Evolutionary conservation across 2,329 filamentous ascomycete species (phyloP).

Genomic region (Tothia fuscella): DNA sequence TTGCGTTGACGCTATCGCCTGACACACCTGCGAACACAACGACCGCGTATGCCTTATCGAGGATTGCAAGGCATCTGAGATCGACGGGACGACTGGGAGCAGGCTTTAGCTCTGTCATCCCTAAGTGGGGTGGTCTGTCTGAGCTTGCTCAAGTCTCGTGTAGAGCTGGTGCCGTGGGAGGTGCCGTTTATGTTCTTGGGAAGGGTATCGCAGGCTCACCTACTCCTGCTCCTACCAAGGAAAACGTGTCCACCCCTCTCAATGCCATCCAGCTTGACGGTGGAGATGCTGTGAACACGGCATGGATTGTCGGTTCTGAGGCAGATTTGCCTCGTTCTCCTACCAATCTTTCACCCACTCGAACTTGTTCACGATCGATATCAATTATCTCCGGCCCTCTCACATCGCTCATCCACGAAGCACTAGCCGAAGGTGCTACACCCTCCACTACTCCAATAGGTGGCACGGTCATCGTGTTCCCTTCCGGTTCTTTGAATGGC

Average conservation of each 20-base stretch:
- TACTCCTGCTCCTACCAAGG: too few species aligned
- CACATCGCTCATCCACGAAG: slow-evolving; percentile 54
- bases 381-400: slow-evolving; percentile 58
- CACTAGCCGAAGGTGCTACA: slow-evolving; percentile 61
- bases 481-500: slow-evolving; percentile 41
- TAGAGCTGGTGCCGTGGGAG: slow-evolving; percentile 80
- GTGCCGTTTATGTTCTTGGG: slow-evolving; percentile 77
- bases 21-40: slow-evolving; percentile 41
- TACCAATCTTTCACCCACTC: not conserved
- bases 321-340: slow-evolving; percentile 20
- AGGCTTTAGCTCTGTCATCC: slow-evolving; percentile 78
- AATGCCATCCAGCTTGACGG: not conserved
- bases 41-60: slow-evolving; percentile 57
- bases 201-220: too few species aligned
- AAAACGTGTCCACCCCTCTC: too few species aligned
- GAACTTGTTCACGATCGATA: slow-evolving; percentile 43
- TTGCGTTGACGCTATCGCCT: slow-evolving; percentile 65
- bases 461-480: slow-evolving; percentile 58
- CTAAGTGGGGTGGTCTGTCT: slow-evolving; percentile 84
- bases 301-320: slow-evolving; percentile 38
- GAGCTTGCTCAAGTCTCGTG: slow-evolving; percentile 89
- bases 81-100: slow-evolving; percentile 82
- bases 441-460: too few species aligned
- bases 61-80: slow-evolving; percentile 66
- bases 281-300: slow-evolving; percentile 43